Percentiles rank a stretch among this genome's conserved stretches.
These are phyloP conservation scores for Geotrichum histeridarum DNA, from an alignment of 1,139 yeast species.

Conservation along the genomic window DNA sequence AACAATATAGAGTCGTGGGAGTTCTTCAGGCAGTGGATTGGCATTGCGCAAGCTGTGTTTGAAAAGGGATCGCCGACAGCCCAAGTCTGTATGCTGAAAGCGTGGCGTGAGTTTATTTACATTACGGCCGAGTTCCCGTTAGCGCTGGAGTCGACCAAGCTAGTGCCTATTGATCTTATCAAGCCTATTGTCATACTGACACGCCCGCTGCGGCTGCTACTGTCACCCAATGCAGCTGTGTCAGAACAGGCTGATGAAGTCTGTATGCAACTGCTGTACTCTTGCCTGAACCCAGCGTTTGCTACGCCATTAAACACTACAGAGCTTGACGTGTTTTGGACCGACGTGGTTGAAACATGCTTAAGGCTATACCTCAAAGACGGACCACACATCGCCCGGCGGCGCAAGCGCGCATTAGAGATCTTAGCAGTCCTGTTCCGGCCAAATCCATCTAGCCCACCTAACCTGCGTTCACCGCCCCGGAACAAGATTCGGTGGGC, in stretches of 20 bases:
- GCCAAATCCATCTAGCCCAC: neutral
- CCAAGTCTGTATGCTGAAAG: slow-evolving; percentile 4
- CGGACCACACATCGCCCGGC: neutral
- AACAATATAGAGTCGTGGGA: slow-evolving; percentile 25
- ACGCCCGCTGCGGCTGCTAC: neutral
- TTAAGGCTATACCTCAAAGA: neutral
- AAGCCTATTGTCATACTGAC: slow-evolving; percentile 3
- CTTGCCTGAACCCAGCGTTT: slow-evolving; percentile 6
- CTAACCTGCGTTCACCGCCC: neutral
- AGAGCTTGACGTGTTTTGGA: slow-evolving; percentile 7
- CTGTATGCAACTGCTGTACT: slow-evolving; percentile 4
- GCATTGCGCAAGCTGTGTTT: slow-evolving; percentile 24
- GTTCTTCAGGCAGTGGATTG: slow-evolving; percentile 22
- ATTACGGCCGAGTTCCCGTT: slow-evolving; percentile 7
- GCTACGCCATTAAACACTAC: neutral
- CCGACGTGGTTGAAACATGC: slow-evolving; percentile 4
- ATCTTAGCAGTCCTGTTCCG: neutral
- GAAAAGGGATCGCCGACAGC: slow-evolving; percentile 5
- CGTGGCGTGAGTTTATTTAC: slow-evolving; percentile 9
- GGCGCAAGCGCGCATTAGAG: neutral
- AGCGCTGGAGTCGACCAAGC: neutral
- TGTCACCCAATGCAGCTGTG: neutral
- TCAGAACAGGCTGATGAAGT: slow-evolving; percentile 4
- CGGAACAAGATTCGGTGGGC: neutral
- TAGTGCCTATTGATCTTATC: neutral